Percentiles rank a stretch among this genome's conserved stretches.
These are phyloP conservation scores for Berberis vulgaris DNA, from an alignment of 164 flowering plant species.

Conservation along the genomic window DNA sequence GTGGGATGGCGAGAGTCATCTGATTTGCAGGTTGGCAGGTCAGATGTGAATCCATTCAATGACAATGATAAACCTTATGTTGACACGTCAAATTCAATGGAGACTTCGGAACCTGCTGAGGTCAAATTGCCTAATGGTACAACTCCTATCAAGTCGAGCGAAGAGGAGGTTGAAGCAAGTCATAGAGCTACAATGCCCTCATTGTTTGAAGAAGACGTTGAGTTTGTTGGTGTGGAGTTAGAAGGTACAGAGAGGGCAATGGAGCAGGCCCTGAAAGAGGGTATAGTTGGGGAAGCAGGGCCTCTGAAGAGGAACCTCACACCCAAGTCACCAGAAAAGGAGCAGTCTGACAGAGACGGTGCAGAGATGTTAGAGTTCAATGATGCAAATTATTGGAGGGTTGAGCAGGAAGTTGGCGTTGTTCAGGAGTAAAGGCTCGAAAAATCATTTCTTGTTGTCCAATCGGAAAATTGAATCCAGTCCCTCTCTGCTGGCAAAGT, in stretches of 20 bases:
- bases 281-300: constrained; percentile 90
- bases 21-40: constrained; percentile 48
- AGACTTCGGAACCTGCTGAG: constrained; percentile 7
- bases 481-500: too few species aligned
- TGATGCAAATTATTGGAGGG: constrained; percentile 84
- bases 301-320: constrained; percentile 47
- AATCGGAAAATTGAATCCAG: too few species aligned
- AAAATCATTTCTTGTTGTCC: too few species aligned
- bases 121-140: constrained; percentile 25
- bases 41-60: constrained; percentile 50
- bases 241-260: constrained; percentile 89
- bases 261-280: constrained; percentile 89
- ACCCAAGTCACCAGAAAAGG: constrained; percentile 26
- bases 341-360: constrained; percentile 30
- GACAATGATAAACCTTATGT: constrained; percentile 22
- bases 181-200: constrained; percentile 43
- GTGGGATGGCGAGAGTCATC: constrained; percentile 71
- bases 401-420: constrained; percentile 69
- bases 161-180: constrained; percentile 16
- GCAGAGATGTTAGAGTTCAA: constrained; percentile 63
- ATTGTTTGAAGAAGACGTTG: constrained; percentile 82
- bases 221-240: constrained; percentile 82
- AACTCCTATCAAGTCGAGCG: constrained; percentile 20
- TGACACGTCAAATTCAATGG: constrained; percentile 6
- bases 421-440: constrained; percentile 39